Evolutionary conservation across 306 rosid species (phyloP).

Genomic region (Erythrophleum fordii): DNA sequence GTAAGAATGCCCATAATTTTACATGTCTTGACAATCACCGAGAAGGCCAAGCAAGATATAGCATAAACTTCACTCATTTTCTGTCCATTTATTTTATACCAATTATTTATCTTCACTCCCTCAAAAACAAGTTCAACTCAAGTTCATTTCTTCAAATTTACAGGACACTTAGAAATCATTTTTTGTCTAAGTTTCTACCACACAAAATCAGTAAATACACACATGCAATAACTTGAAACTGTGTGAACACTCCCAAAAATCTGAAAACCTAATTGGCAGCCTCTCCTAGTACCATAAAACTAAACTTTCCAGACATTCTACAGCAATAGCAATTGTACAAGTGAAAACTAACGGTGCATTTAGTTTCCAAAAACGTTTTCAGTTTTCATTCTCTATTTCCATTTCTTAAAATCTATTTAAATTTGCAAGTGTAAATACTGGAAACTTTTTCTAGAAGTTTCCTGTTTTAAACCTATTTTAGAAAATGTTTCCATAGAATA

Average conservation of each 20-base stretch:
- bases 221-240: background rate
- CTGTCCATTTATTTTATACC: background rate
- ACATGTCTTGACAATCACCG: background rate
- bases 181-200: background rate
- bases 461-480: background rate
- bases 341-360: background rate
- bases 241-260: background rate
- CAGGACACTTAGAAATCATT: constrained; percentile 13
- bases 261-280: background rate
- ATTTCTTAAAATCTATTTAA: background rate
- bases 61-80: background rate
- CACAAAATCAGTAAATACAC: background rate
- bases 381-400: background rate
- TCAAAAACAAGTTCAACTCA: constrained; percentile 5
- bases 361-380: background rate
- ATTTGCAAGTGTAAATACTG: background rate
- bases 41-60: constrained; percentile 19
- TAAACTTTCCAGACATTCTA: constrained; percentile 18
- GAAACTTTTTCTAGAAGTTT: background rate
- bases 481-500: background rate
- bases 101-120: background rate
- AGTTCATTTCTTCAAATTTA: background rate
- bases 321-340: constrained; percentile 9
- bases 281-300: constrained; percentile 5
- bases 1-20: background rate